Conservation (phyloP, 2,329 filamentous ascomycete species). For the Pezicula radicicola region DNA sequence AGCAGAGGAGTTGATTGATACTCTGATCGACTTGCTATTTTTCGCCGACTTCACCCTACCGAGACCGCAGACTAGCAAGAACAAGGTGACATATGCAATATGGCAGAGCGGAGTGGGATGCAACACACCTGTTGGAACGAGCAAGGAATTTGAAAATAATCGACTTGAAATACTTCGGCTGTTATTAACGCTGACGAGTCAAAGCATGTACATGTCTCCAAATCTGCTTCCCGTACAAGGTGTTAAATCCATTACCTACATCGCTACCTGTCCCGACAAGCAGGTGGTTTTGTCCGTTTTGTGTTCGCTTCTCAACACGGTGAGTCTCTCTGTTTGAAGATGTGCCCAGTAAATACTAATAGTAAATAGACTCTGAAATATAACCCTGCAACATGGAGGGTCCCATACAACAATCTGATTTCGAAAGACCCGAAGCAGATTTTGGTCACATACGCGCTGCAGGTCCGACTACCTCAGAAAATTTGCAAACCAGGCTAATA, state of each 20-base stretch:
- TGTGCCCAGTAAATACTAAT: slow-evolving; percentile 5
- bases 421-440: slow-evolving; percentile 90
- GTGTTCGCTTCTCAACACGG: slow-evolving; percentile 92
- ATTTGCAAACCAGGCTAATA: slow-evolving; percentile 4
- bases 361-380: slow-evolving; percentile 79
- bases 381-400: slow-evolving; percentile 89
- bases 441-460: slow-evolving; percentile 86
- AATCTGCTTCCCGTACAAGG: slow-evolving; percentile 78
- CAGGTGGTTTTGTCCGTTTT: slow-evolving; percentile 86
- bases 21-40: slow-evolving; percentile 85
- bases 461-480: slow-evolving; percentile 14
- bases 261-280: slow-evolving; percentile 85
- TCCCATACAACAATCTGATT: slow-evolving; percentile 89
- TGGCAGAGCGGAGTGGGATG: slow-evolving; percentile 98
- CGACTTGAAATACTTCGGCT: slow-evolving; percentile 85
- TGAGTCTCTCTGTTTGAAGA: slow-evolving; percentile 40
- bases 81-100: slow-evolving; percentile 87
- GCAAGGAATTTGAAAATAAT: slow-evolving; percentile 90
- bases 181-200: slow-evolving; percentile 80
- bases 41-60: slow-evolving; percentile 87
- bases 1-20: slow-evolving; percentile 90
- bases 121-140: slow-evolving; percentile 83
- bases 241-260: slow-evolving; percentile 80
- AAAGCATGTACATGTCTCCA: slow-evolving; percentile 89
- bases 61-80: slow-evolving; percentile 63